Evolutionary conservation across 441 rosid genomes (phyloP).

Genomic region (Manihot esculenta): DNA sequence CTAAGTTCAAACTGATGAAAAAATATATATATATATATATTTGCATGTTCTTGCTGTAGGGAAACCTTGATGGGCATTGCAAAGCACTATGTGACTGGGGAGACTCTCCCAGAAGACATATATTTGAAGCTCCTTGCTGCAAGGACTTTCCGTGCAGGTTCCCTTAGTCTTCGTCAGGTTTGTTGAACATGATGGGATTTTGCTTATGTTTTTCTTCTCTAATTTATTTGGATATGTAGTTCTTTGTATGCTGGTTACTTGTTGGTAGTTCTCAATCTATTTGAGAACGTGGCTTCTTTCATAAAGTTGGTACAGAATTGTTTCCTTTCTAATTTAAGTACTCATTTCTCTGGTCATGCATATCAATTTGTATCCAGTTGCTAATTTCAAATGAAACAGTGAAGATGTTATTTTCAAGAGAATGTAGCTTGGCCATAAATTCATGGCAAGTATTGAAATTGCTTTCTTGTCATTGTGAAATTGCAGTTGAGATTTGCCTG

Average conservation of each 20-base stretch:
- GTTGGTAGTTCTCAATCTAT: not conserved
- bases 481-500: constrained; percentile 74
- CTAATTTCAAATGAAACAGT: not conserved
- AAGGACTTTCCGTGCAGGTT: constrained; percentile 88
- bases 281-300: not conserved
- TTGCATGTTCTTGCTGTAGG: constrained; percentile 38
- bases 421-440: not conserved
- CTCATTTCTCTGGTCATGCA: not conserved
- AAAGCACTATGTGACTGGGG: constrained; percentile 84
- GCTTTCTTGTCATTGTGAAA: constrained; percentile 19
- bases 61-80: constrained; percentile 94
- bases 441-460: not conserved
- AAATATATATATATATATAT: not conserved
- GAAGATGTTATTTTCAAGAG: not conserved
- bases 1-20: not conserved
- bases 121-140: constrained; percentile 90
- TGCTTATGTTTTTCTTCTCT: not conserved
- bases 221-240: not conserved
- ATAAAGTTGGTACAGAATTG: not conserved
- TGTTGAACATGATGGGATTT: constrained; percentile 20
- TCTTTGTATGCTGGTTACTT: not conserved
- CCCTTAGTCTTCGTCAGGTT: constrained; percentile 90
- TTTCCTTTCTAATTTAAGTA: not conserved
- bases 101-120: constrained; percentile 81
- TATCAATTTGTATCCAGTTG: not conserved